These are phyloP conservation scores for Diaporthe longicolla DNA, from an alignment of 2,329 filamentous ascomycete species.

Conservation along the genomic window DNA sequence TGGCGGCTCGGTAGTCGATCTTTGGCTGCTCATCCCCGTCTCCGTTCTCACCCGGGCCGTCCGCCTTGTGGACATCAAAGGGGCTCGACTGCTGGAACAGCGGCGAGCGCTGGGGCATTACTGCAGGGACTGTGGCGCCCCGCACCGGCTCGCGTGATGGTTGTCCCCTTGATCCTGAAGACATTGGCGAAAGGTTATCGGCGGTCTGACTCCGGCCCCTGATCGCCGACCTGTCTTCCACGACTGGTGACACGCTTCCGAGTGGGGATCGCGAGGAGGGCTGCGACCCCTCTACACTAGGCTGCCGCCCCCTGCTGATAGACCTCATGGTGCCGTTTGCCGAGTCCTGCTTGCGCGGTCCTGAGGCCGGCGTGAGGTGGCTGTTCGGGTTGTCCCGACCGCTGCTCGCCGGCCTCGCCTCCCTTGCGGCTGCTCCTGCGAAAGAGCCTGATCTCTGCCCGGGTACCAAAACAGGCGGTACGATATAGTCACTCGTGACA, in stretches of 20 bases:
- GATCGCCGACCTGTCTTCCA: background rate
- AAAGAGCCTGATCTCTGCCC: conserved; percentile 11
- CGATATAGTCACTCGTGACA: conserved; percentile 44
- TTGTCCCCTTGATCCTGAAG: conserved; percentile 6
- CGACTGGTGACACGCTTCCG: background rate
- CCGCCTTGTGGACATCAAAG: conserved; percentile 28
- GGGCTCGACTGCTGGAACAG: conserved; percentile 38
- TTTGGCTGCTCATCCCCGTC: conserved; percentile 1
- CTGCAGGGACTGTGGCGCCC: conserved; percentile 32
- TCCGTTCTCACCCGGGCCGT: background rate
- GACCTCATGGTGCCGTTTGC: background rate
- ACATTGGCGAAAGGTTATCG: conserved; percentile 5
- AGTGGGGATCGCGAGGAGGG: conserved; percentile 18
- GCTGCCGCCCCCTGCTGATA: conserved; percentile 8
- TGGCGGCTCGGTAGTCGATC: conserved; percentile 20
- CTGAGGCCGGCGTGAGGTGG: background rate
- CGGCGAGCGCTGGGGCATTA: conserved; percentile 34
- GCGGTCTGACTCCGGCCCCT: conserved; percentile 27
- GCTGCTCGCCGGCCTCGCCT: conserved; percentile 30
- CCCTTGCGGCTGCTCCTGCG: conserved; percentile 11
- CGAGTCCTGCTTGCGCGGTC: background rate
- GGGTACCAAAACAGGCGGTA: conserved; percentile 9
- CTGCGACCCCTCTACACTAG: background rate
- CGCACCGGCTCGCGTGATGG: conserved; percentile 26
- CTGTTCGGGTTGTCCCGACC: conserved; percentile 14